Conservation (phyloP, 768 basidiomycete genomes). For the Trametes sanguinea region DNA sequence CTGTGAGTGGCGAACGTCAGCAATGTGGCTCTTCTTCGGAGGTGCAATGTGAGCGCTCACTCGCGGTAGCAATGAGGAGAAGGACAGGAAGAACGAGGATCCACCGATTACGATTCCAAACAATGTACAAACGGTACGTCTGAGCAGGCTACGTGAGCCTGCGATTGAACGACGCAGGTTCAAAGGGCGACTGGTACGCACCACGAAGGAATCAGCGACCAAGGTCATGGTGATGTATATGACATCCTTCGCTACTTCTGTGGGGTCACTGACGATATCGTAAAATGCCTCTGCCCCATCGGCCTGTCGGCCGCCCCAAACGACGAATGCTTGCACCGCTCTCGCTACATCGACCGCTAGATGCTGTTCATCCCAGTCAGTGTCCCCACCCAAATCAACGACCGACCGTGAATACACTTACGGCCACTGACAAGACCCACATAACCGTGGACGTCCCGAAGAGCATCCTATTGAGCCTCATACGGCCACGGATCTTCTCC, state of each 20-base stretch:
- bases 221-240: conserved; percentile 16
- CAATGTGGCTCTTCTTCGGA: neutral
- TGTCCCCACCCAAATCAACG: neutral
- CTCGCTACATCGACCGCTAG: conserved; percentile 2
- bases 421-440: conserved; percentile 4
- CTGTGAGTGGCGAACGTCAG: neutral
- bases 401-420: neutral
- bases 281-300: conserved; percentile 2
- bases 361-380: conserved; percentile 1
- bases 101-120: conserved; percentile 6
- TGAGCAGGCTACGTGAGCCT: neutral
- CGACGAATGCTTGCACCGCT: conserved; percentile 10
- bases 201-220: conserved; percentile 15
- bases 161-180: no score
- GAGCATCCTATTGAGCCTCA: neutral
- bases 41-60: neutral
- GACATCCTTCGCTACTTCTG: conserved; percentile 8
- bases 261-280: conserved; percentile 1
- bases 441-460: neutral
- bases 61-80: conserved; percentile 5
- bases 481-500: neutral
- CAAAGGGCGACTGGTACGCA: neutral
- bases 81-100: conserved; percentile 8
- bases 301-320: conserved; percentile 6
- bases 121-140: conserved; percentile 17